Base-by-base conservation (phyloP, 306 rosid genomes). In the Luffa aegyptiaca region DNA sequence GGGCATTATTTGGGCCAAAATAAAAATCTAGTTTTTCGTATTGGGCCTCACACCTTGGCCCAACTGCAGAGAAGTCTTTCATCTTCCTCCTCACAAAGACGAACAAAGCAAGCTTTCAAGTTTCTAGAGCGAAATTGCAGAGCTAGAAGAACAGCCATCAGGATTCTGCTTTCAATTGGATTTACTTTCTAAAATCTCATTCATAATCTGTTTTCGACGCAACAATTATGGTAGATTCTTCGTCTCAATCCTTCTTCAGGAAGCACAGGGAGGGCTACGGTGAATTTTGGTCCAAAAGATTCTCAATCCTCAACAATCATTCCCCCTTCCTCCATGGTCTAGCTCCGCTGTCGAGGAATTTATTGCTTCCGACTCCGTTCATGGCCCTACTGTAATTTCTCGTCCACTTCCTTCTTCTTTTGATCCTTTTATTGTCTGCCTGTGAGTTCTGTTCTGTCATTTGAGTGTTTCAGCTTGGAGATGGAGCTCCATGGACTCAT, bases 241-340 rank as follows among this genome's bases (percentile, higher is more conserved):
- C 89, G 5, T 64, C 86, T 3, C 83, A 84, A 45, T 85, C 93
- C 14, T 88, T 81, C 61, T 6, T 85, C 0, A 83, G 5, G 31
- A 26, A 26, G 31, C 31, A 26, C 31, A 26, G 31, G 31, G 31
- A 26, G 31, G 31, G 31, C 31, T 26, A 26, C 31, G 0, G 31
- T 26, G 52, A 51, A 51, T 14, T 51, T 51, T 51, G 16, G 55
- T 51, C 6, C 18, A 3, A 3, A 0, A 51, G 55, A 13, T 14
- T 66, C 86, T 6, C 83, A 84, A 46, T 86, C 92, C 46, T 88
- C 80, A 70, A 58, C 44, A 79, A 87, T 81, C 88, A 85, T 77
- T 71, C 91, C 69, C 83, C 62, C 75, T 89, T 26, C 31, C 31
- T 26, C 31, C 31, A 26, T 26, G 31, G 31, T 26, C 31, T 26